phyloP scores from a whole-genome alignment of 306 rosid species.

The Begonia loranthoides region DNA sequence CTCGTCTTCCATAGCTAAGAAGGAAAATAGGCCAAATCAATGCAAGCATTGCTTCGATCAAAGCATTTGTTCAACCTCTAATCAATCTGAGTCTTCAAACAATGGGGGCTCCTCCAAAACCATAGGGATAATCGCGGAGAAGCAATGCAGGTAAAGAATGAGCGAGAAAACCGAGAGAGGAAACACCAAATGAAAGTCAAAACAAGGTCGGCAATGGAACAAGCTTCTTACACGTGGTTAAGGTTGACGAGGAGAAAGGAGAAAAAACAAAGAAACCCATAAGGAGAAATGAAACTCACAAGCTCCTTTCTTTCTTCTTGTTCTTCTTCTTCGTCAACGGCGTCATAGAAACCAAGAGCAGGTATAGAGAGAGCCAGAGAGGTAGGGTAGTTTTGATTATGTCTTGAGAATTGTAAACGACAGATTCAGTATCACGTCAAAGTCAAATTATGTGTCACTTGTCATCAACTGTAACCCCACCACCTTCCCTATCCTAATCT shows the following conservation, averaged over 20 bases:
- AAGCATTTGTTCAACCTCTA: not conserved
- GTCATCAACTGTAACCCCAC: no score
- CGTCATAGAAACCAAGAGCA: no score
- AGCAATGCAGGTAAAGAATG: not conserved
- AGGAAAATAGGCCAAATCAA: not conserved
- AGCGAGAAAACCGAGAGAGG: not conserved
- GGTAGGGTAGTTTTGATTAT: no score
- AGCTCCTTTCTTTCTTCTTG: not conserved
- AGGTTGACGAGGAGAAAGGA: not conserved
- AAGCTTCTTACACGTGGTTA: not conserved
- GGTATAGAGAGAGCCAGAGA: no score
- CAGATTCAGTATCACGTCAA: no score
- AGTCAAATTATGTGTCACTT: no score
- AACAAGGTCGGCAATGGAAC: not conserved
- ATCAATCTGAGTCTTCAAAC: not conserved
- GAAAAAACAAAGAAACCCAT: not conserved
- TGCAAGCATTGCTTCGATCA: no score
- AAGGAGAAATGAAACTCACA: not conserved
- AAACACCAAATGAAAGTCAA: not conserved
- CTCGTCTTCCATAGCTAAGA: not conserved
- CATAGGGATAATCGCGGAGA: not conserved
- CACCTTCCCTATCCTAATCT: no score
- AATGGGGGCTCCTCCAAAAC: not conserved
- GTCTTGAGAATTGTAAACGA: no score
- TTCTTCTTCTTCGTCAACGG: no score